phyloP scores from a whole-genome alignment of 2,329 filamentous ascomycete species.

The Colletotrichum nymphaeae region DNA sequence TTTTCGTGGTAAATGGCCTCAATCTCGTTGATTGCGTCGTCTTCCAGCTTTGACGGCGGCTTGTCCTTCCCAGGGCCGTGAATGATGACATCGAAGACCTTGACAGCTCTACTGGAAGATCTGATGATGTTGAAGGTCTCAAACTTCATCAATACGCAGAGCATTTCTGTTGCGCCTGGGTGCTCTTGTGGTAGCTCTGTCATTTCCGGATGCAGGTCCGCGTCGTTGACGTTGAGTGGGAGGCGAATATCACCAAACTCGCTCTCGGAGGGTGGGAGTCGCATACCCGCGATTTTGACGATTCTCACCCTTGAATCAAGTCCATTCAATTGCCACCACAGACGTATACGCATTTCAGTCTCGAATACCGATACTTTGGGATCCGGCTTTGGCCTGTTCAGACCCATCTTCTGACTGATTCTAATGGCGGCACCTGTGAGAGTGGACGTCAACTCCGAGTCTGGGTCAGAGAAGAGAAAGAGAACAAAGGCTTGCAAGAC shows the following conservation, averaged over 20 bases:
- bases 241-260: conserved; percentile 53
- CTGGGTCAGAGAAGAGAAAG: conserved; percentile 43
- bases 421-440: conserved; percentile 39
- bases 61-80: conserved; percentile 11
- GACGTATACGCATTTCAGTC: conserved; percentile 41
- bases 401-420: conserved; percentile 41
- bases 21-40: conserved; percentile 42
- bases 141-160: conserved; percentile 48
- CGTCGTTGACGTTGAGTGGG: conserved; percentile 68
- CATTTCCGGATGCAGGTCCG: conserved; percentile 63
- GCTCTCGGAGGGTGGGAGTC: not conserved
- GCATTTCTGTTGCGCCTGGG: conserved; percentile 66
- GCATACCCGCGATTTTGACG: conserved; percentile 25
- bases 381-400: conserved; percentile 36
- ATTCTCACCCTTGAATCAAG: conserved; percentile 37
- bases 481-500: conserved; percentile 45
- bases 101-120: conserved; percentile 37
- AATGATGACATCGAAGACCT: conserved; percentile 36
- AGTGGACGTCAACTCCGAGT: conserved; percentile 42
- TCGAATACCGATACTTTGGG: conserved; percentile 39
- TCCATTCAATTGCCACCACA: conserved; percentile 43
- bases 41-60: conserved; percentile 29
- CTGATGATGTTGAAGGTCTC: conserved; percentile 43
- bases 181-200: conserved; percentile 56
- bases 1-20: conserved; percentile 41